Conservation (phyloP, 2,329 filamentous ascomycete species). For the Ophiostoma himal-ulmi region DNA sequence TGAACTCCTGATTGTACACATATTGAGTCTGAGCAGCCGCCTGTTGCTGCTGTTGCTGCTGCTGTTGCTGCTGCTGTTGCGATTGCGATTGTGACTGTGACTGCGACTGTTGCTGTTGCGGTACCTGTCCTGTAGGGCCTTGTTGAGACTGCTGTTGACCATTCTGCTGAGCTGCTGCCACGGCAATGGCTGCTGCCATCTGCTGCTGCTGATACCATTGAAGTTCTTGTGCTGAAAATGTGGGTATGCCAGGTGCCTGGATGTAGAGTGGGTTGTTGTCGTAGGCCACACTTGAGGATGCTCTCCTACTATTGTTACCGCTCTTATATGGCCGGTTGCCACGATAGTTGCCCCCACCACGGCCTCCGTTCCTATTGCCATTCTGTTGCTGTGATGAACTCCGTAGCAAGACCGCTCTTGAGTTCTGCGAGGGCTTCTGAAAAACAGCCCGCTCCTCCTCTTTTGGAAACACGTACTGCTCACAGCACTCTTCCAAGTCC, state of each 20-base stretch:
- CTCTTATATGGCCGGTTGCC: slow-evolving; percentile 44
- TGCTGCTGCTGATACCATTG: slow-evolving; percentile 45
- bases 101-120: slow-evolving; percentile 40
- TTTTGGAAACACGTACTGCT: slow-evolving; percentile 80
- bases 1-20: slow-evolving; percentile 31
- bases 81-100: slow-evolving; percentile 38
- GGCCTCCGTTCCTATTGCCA: slow-evolving; percentile 37
- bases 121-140: slow-evolving; percentile 36
- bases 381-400: slow-evolving; percentile 55
- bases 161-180: slow-evolving; percentile 31
- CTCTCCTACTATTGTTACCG: slow-evolving; percentile 44
- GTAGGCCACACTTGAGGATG: slow-evolving; percentile 50
- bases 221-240: slow-evolving; percentile 41
- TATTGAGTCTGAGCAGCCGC: slow-evolving; percentile 38
- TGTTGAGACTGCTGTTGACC: slow-evolving; percentile 33
- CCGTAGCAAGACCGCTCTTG: slow-evolving; percentile 52
- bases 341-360: slow-evolving; percentile 32
- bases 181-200: slow-evolving; percentile 30
- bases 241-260: slow-evolving; percentile 35
- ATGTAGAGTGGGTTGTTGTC: slow-evolving; percentile 44
- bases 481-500: slow-evolving; percentile 77
- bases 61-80: slow-evolving; percentile 35
- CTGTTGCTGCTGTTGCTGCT: slow-evolving; percentile 37
- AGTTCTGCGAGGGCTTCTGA: slow-evolving; percentile 50
- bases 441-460: slow-evolving; percentile 61